These are phyloP conservation scores for Celoporthe dispersa DNA, from an alignment of 2,329 filamentous ascomycete genomes.

Conservation along the genomic window DNA sequence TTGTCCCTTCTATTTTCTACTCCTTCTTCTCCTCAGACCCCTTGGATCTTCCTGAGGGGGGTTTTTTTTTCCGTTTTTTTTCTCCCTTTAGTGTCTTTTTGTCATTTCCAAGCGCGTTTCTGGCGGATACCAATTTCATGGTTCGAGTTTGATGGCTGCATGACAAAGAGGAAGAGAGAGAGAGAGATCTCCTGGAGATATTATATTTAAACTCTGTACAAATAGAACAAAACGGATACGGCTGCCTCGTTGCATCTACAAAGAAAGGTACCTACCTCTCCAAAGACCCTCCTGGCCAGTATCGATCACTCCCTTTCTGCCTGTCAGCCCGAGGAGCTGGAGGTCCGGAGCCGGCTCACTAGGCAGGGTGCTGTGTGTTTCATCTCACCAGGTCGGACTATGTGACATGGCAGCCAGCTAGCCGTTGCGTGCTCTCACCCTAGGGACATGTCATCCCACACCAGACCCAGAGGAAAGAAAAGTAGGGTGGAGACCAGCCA, in stretches of 20 bases:
- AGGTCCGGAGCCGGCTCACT: not conserved
- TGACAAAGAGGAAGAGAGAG: not conserved
- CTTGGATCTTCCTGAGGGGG: not conserved
- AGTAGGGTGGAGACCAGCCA: not conserved
- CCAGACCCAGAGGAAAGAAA: not conserved
- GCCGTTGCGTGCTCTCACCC: not conserved
- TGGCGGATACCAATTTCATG: not conserved
- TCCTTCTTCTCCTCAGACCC: not conserved
- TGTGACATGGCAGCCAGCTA: not conserved
- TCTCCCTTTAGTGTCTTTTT: not conserved
- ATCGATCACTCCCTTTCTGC: not conserved
- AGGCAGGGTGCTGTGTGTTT: not conserved
- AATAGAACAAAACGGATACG: not conserved
- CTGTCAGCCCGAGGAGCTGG: not conserved
- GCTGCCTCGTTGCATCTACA: not conserved
- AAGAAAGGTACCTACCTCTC: not conserved
- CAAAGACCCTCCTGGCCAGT: not conserved
- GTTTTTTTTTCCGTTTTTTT: not conserved
- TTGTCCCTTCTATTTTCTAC: not conserved
- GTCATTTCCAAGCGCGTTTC: not conserved
- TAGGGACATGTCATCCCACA: not conserved
- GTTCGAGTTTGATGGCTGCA: not conserved
- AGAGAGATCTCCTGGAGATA: not conserved
- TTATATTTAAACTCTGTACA: not conserved
- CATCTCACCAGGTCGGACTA: too few species aligned